Conservation (phyloP, 2,329 filamentous ascomycete species). For the Clonostachys rosea region DNA sequence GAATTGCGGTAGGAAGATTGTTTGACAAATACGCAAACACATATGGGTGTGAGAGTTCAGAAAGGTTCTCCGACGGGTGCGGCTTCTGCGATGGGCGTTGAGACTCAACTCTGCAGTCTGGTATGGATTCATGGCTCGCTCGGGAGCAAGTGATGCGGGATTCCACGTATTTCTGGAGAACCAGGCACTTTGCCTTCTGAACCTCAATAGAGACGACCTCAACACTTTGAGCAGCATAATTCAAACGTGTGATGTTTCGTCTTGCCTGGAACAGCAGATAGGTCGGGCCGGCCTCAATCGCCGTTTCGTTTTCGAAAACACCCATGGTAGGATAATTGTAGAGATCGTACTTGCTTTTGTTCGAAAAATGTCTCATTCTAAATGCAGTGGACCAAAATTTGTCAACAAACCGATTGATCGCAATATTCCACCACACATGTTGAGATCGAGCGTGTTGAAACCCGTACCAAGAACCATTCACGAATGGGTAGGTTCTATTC, state of each 20-base stretch:
- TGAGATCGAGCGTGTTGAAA: too few species aligned
- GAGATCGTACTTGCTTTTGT: not conserved
- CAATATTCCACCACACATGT: not conserved
- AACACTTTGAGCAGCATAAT: too few species aligned
- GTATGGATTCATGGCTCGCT: not conserved
- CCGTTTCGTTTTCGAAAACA: not conserved
- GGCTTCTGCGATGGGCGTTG: not conserved
- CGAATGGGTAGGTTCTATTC: too few species aligned
- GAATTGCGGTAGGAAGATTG: too few species aligned
- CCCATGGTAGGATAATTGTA: not conserved
- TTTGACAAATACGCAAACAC: too few species aligned
- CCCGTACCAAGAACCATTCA: too few species aligned
- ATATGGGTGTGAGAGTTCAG: not conserved
- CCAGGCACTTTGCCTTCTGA: not conserved
- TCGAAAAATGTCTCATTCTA: too few species aligned
- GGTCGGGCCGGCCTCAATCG: not conserved
- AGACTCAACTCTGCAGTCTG: not conserved
- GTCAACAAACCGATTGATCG: not conserved
- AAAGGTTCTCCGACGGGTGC: not conserved
- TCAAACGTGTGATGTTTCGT: too few species aligned
- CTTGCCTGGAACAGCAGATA: not conserved
- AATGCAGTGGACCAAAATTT: not conserved
- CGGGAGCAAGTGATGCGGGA: not conserved
- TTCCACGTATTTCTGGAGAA: not conserved
- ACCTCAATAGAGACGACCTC: too few species aligned